Evolutionary conservation across 83 land plant species (phyloP).

Genomic region (Picea mariana): DNA sequence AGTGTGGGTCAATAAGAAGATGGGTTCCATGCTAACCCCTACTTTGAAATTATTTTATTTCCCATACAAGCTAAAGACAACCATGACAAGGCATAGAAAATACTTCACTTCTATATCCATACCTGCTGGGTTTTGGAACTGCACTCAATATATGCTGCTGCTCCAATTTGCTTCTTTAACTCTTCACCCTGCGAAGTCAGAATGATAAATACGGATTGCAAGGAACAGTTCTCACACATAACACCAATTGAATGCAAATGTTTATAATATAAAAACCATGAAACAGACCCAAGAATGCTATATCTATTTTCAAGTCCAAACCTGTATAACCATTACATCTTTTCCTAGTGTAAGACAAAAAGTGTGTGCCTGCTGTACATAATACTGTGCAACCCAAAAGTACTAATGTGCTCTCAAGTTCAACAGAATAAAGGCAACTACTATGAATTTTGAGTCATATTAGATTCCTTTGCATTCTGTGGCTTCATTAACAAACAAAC

Average conservation of each 20-base stretch:
- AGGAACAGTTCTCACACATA: too few relatives aligned
- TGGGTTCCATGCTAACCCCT: too few relatives aligned
- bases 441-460: neutral
- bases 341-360: neutral
- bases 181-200: slow-evolving; percentile 46
- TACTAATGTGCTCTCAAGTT: neutral
- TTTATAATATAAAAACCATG: neutral
- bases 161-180: slow-evolving; percentile 45
- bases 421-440: neutral
- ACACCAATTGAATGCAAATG: neutral
- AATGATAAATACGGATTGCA: too few relatives aligned
- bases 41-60: too few relatives aligned
- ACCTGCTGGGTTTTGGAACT: slow-evolving; percentile 61
- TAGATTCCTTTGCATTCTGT: neutral
- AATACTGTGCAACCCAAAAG: too few relatives aligned
- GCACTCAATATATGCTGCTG: slow-evolving; percentile 55
- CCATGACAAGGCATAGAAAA: too few relatives aligned
- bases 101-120: neutral
- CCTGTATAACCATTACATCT: neutral
- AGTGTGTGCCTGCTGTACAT: too few relatives aligned
- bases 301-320: neutral
- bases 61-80: too few relatives aligned
- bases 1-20: too few relatives aligned
- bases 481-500: too few relatives aligned
- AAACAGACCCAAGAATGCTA: neutral